Percentiles rank a stretch among this genome's conserved stretches.
Conservation (phyloP, 1,284 basidiomycete species). For the Coniferiporia weirii region DNA sequence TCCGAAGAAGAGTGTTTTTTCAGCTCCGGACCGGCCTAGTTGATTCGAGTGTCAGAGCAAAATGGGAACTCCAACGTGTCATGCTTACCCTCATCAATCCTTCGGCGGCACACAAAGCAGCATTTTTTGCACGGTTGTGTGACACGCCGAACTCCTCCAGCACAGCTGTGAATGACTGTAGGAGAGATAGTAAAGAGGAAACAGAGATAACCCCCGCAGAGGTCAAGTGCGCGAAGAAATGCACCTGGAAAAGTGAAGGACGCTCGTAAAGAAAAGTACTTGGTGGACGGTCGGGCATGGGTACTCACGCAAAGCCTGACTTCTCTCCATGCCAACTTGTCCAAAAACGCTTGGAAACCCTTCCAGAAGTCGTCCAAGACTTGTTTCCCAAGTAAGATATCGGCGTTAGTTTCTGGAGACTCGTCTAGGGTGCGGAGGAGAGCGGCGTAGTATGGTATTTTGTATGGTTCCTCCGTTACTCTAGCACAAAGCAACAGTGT, state of each 20-base stretch:
- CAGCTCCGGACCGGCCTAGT: conserved; percentile 54
- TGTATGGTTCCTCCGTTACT: conserved; percentile 87
- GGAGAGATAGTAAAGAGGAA: conserved; percentile 70
- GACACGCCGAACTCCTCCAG: conserved; percentile 89
- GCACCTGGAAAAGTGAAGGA: conserved; percentile 48
- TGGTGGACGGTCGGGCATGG: not conserved
- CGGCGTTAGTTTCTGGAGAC: conserved; percentile 34
- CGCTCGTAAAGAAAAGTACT: no score
- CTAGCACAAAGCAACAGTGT: conserved; percentile 30
- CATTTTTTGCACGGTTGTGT: conserved; percentile 78
- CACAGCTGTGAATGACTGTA: conserved; percentile 79
- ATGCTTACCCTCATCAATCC: conserved; percentile 72
- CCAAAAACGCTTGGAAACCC: conserved; percentile 80
- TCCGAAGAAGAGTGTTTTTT: conserved; percentile 45
- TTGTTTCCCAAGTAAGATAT: conserved; percentile 52
- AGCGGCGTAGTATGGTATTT: conserved; percentile 83
- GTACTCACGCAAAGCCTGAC: conserved; percentile 68
- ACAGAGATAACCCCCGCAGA: conserved; percentile 69
- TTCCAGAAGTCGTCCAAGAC: conserved; percentile 87
- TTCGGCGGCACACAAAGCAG: conserved; percentile 83
- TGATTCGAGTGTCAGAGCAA: conserved; percentile 8
- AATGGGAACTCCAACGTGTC: not conserved
- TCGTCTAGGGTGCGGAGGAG: conserved; percentile 71
- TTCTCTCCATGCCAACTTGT: conserved; percentile 85
- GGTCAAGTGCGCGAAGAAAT: conserved; percentile 86